Base-by-base conservation (phyloP, 352 stramenopile species). In the Halophytophthora batemanensis region DNA sequence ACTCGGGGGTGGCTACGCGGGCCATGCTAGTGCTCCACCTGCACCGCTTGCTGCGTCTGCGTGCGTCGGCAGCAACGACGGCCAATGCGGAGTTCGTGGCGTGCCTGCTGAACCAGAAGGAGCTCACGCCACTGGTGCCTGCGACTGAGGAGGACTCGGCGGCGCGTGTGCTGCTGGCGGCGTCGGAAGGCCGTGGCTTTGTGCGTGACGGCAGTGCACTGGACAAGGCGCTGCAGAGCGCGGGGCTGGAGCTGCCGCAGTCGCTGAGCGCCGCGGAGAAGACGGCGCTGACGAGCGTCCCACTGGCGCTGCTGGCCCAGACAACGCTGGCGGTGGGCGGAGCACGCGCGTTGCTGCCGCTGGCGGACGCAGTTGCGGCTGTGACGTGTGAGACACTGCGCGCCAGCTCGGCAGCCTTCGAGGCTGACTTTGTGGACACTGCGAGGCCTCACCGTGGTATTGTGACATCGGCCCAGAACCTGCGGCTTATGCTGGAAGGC, bases 401-500 rank as follows among this genome's bases (percentile, higher is more conserved):
- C 33, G 78, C 64, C n/a, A 73, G 77, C 58, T 58, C 76, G n/a
- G 53, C 62, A 44, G 68, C 85, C 18, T 96, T 97, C 48, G 71
- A 96, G 13, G 70, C 82, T n/a, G 72, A 90, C 39, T 86, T 87
- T 59, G 83, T 93, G 56, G 86, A 97, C 53, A 67, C 52, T 10
- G 71, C 61, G 36, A 78, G 89, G 21, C 86, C 82, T 39, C 86
- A 96, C 68, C 83, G 90, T 31, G 90, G 90, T 44, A 90, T 96
- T 53, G 71, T 96, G 50, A 87, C 71, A 15, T 88, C 77, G 35
- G 90, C 90, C 19, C 67, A 77, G 34, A 82, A 94, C 61, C 46
- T 97, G 45, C 86, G 88, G 12, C 55, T 95, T 19, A 87, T 97
- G 71, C 70, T 97, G 28, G 86, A 96, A 44, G 83, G 77, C 42